A percentile compares a stretch with the other conserved stretches of the same genome.
phyloP scores from a whole-genome alignment of 2,329 filamentous ascomycete species.

The Neofusicoccum ribis region DNA sequence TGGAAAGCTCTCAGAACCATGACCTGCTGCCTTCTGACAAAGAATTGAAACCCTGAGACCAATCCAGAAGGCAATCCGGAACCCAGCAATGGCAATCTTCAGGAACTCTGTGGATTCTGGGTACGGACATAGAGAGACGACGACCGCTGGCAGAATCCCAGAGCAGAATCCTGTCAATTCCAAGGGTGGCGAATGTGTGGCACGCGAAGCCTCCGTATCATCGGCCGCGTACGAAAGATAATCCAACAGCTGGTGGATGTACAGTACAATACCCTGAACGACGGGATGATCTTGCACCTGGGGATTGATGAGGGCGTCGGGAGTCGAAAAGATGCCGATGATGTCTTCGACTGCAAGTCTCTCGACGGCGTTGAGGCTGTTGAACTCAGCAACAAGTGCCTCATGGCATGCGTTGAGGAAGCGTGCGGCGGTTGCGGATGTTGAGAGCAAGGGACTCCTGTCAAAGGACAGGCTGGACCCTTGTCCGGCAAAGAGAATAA shows the following conservation, averaged over 20 bases:
- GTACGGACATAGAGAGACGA: neutral
- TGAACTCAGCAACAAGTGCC: neutral
- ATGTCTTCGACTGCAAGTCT: neutral
- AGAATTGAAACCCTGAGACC: constrained; percentile 12
- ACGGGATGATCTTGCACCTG: neutral
- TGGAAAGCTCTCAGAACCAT: neutral
- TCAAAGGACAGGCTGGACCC: neutral
- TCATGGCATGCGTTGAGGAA: neutral
- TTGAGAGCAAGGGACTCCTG: neutral
- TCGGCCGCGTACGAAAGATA: neutral
- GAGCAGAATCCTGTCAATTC: constrained; percentile 17
- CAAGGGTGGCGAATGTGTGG: too few species aligned
- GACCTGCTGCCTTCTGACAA: neutral
- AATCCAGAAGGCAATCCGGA: constrained; percentile 18
- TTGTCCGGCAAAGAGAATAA: constrained; percentile 4
- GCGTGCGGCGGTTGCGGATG: neutral
- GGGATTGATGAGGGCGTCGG: neutral
- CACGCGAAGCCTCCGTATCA: neutral
- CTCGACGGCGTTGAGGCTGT: neutral
- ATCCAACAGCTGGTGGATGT: neutral
- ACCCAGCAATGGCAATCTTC: neutral
- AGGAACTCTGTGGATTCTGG: neutral
- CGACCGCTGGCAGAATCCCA: constrained; percentile 17
- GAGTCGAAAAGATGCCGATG: neutral
- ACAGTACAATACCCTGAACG: neutral